A percentile compares a stretch with the other conserved stretches of the same genome.
Conservation (phyloP, 768 basidiomycete genomes). For the Lyophyllum atratum region DNA sequence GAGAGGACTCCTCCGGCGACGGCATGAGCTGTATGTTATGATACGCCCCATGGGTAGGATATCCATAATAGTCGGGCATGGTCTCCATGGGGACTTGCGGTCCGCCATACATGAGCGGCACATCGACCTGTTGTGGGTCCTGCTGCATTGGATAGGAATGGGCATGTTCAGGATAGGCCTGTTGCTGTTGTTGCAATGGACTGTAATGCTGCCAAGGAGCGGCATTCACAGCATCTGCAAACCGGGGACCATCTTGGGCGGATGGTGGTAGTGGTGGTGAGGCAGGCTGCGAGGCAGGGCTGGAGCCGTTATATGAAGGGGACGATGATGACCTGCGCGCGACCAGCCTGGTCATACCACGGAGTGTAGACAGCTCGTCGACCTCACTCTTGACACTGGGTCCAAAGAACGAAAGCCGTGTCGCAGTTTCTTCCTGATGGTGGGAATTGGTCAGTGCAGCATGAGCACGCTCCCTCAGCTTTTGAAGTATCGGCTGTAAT, state of each 20-base stretch:
- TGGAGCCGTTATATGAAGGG: conserved; percentile 41
- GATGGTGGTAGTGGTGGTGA: conserved; percentile 39
- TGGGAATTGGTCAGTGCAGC: conserved; percentile 35
- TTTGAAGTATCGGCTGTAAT: conserved; percentile 60
- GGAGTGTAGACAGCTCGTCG: conserved; percentile 61
- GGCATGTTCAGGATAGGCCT: conserved; percentile 26
- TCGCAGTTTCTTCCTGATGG: conserved; percentile 20
- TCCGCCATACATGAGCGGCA: conserved; percentile 15
- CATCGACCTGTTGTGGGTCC: conserved; percentile 17
- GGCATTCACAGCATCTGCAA: conserved; percentile 17
- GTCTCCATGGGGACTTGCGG: conserved; percentile 28
- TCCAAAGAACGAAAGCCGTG: conserved; percentile 36
- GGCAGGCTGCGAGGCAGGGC: conserved; percentile 46
- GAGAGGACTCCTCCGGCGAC: conserved; percentile 28
- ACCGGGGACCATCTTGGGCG: conserved; percentile 18
- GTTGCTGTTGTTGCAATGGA: conserved; percentile 36
- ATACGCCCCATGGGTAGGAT: conserved; percentile 22
- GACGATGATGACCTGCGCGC: conserved; percentile 53
- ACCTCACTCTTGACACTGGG: conserved; percentile 57
- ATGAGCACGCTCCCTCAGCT: conserved; percentile 55
- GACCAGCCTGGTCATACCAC: conserved; percentile 66
- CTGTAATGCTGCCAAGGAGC: conserved; percentile 34
- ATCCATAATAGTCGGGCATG: conserved; percentile 34
- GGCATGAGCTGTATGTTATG: conserved; percentile 24
- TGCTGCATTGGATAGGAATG: conserved; percentile 20